Evolutionary conservation across 257 asterid species (phyloP).

Genomic region (Striga asiatica): DNA sequence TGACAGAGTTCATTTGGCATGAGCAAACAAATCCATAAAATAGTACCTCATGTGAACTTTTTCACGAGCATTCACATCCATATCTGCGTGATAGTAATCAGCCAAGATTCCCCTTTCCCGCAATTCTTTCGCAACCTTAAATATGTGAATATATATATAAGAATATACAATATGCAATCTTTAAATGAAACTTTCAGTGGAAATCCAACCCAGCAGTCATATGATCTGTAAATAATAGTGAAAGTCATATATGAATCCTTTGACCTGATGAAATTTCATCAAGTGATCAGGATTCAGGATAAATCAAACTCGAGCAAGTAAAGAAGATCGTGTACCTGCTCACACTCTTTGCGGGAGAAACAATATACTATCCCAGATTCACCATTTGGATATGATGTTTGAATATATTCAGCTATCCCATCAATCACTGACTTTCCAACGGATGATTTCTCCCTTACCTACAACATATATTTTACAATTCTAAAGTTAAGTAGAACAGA

Average conservation of each 20-base stretch:
- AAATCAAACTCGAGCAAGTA: not conserved
- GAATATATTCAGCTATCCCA: slow-evolving; percentile 74
- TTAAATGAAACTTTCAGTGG: not conserved
- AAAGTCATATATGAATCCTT: not conserved
- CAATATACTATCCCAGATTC: slow-evolving; percentile 98
- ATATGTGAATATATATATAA: slow-evolving; percentile 10
- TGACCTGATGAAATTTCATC: too few relatives aligned
- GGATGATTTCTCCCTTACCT: slow-evolving; percentile 87
- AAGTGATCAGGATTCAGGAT: too few relatives aligned
- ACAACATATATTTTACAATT: slow-evolving; percentile 11
- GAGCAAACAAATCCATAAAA: slow-evolving; percentile 16
- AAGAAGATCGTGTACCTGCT: slow-evolving; percentile 48
- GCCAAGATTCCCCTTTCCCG: slow-evolving; percentile 68
- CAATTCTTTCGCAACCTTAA: slow-evolving; percentile 86
- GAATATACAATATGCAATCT: slow-evolving; percentile 6
- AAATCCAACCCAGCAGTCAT: not conserved
- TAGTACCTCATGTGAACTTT: slow-evolving; percentile 69
- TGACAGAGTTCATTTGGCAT: slow-evolving; percentile 10
- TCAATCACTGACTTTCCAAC: slow-evolving; percentile 63
- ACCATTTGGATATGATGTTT: slow-evolving; percentile 66
- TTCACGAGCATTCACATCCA: slow-evolving; percentile 82
- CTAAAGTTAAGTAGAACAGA: slow-evolving; percentile 9
- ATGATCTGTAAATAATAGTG: not conserved
- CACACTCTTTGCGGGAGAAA: slow-evolving; percentile 96
- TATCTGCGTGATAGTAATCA: slow-evolving; percentile 90